Percentiles rank a stretch among this genome's conserved stretches.
Evolutionary conservation across 75 land plant species (phyloP).

Genomic region (Larix kaempferi): DNA sequence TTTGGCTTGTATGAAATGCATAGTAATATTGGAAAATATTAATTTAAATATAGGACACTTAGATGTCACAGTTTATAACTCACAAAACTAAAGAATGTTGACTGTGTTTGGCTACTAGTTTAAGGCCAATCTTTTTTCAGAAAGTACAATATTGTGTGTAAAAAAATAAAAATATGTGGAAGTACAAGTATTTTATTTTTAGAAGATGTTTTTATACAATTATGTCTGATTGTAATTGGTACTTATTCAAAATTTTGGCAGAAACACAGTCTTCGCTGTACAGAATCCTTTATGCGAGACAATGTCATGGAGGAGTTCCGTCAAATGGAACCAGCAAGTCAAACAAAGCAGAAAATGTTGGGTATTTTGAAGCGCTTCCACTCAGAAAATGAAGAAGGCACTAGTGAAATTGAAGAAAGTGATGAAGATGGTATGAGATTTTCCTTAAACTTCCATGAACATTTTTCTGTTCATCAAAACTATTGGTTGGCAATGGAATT

Average conservation of each 20-base stretch:
- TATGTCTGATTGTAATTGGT: too few species aligned
- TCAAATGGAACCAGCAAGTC: slow-evolving; percentile 44
- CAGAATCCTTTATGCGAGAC: slow-evolving; percentile 87
- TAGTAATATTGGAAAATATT: too few species aligned
- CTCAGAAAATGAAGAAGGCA: slow-evolving; percentile 33
- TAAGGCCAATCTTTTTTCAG: too few species aligned
- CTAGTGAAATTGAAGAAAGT: slow-evolving; percentile 13
- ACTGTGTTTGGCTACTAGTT: too few species aligned
- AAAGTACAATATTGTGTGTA: too few species aligned
- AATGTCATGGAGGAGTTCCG: slow-evolving; percentile 75
- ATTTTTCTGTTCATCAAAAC: background rate
- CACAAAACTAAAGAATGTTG: too few species aligned
- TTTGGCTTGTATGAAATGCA: too few species aligned
- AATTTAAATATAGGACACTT: too few species aligned
- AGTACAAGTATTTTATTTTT: too few species aligned
- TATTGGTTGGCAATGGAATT: background rate
- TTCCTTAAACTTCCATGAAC: background rate
- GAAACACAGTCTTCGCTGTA: slow-evolving; percentile 82
- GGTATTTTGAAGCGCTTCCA: slow-evolving; percentile 62
- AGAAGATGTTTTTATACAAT: too few species aligned
- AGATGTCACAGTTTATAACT: too few species aligned
- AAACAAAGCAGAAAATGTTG: slow-evolving; percentile 59
- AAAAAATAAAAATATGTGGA: too few species aligned
- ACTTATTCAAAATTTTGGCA: slow-evolving; percentile 18
- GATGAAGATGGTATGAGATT: slow-evolving; percentile 37